These are phyloP conservation scores for Trametes sp. DNA, from an alignment of 1,284 basidiomycete genomes.

Conservation along the genomic window DNA sequence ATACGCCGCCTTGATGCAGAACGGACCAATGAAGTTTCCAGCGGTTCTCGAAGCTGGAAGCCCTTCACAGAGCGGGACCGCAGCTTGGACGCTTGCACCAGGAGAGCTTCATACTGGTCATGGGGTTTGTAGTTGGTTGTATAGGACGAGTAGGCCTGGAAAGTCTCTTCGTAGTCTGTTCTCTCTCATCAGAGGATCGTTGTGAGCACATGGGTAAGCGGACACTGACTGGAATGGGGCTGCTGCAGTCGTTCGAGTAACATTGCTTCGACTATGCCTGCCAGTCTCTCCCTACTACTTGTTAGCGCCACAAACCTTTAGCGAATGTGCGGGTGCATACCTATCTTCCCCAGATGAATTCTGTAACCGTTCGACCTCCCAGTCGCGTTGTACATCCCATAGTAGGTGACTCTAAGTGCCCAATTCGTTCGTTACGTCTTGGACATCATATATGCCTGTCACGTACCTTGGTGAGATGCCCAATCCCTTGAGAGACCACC, in stretches of 20 bases:
- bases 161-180: conserved; percentile 77
- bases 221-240: conserved; percentile 70
- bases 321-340: conserved; percentile 43
- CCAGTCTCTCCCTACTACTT: conserved; percentile 41
- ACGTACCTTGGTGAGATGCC: conserved; percentile 66
- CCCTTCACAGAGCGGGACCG: conserved; percentile 65
- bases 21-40: conserved; percentile 67
- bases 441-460: not conserved
- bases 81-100: conserved; percentile 79
- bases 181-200: not conserved
- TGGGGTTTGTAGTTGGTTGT: conserved; percentile 80
- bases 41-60: conserved; percentile 66
- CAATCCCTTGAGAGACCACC: conserved; percentile 65
- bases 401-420: conserved; percentile 68
- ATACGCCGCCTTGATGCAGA: too few relatives aligned
- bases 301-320: not conserved
- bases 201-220: not conserved
- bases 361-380: conserved; percentile 74
- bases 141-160: conserved; percentile 87
- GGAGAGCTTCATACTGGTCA: conserved; percentile 75
- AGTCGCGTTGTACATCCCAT: conserved; percentile 79
- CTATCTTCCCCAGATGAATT: conserved; percentile 51
- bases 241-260: conserved; percentile 67
- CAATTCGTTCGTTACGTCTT: not conserved
- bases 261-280: conserved; percentile 57